Percentiles rank a stretch among this genome's conserved stretches.
These are phyloP conservation scores for Magnusiomyces ingens DNA, from an alignment of 1,139 yeast species.

Conservation along the genomic window DNA sequence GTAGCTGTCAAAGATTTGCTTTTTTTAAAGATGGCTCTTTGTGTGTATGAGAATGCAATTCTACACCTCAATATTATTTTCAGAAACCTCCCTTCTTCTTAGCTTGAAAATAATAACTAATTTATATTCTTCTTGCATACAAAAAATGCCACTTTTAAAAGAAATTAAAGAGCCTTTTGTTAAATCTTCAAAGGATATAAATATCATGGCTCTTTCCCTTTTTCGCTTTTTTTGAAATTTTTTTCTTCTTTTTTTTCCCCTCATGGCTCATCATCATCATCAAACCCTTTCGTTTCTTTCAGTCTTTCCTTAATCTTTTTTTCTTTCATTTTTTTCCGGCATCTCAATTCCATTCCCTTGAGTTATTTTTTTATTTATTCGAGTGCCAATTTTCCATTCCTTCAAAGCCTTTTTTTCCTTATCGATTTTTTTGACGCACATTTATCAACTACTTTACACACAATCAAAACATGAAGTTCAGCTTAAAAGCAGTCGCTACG, in stretches of 20 bases:
- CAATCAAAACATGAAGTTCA: slow-evolving; percentile 8
- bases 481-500: slow-evolving; percentile 3
- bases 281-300: slow-evolving; percentile 2
- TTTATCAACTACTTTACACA: not conserved
- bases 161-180: not conserved
- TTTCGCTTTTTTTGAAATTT: not conserved
- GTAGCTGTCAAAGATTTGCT: too few relatives aligned
- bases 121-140: too few relatives aligned
- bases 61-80: too few relatives aligned
- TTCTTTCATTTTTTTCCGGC: not conserved
- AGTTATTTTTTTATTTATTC: not conserved
- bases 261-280: not conserved
- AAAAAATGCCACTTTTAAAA: not conserved
- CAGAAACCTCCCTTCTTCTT: too few relatives aligned
- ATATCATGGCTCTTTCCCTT: not conserved
- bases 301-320: not conserved
- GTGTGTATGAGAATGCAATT: too few relatives aligned
- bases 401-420: not conserved
- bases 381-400: not conserved
- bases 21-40: too few relatives aligned
- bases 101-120: too few relatives aligned
- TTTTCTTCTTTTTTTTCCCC: not conserved
- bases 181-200: not conserved
- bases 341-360: not conserved
- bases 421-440: too few relatives aligned